Evolutionary conservation across 495 filamentous ascomycete genomes (phyloP).

Genomic region (Xylaria intraflava): DNA sequence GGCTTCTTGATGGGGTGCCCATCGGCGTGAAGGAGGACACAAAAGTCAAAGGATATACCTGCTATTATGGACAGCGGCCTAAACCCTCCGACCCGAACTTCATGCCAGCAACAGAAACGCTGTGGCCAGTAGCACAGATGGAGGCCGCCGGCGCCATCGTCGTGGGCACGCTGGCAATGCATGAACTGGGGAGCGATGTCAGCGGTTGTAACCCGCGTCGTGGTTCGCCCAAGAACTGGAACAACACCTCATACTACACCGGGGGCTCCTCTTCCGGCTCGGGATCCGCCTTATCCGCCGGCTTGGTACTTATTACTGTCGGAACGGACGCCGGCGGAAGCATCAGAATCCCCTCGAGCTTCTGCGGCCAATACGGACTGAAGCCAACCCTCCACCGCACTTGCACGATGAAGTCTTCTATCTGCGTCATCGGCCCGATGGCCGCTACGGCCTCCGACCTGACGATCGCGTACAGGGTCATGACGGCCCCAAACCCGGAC

Average conservation of each 20-base stretch:
- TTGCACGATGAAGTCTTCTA: conserved; percentile 47
- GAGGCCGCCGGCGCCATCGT: conserved; percentile 74
- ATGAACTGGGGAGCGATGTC: conserved; percentile 65
- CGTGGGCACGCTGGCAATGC: conserved; percentile 84
- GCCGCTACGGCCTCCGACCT: conserved; percentile 73
- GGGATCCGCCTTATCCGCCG: conserved; percentile 68
- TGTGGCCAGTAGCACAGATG: conserved; percentile 71
- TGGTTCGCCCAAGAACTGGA: conserved; percentile 80
- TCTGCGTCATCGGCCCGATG: conserved; percentile 70
- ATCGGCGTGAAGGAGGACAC: conserved; percentile 85
- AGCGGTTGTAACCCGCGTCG: conserved; percentile 33
- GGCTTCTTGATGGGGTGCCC: conserved; percentile 76
- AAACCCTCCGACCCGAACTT: conserved; percentile 35
- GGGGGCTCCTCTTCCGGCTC: conserved; percentile 85
- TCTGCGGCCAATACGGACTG: conserved; percentile 82
- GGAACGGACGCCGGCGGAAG: conserved; percentile 86
- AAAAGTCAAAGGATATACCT: conserved; percentile 66
- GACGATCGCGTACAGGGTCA: conserved; percentile 68
- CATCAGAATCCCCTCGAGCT: conserved; percentile 72
- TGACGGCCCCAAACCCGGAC: conserved; percentile 62
- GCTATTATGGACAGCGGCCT: conserved; percentile 46
- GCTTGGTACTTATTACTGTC: conserved; percentile 73
- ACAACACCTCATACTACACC: conserved; percentile 72
- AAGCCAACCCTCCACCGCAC: conserved; percentile 79
- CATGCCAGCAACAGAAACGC: conserved; percentile 24